A percentile compares a stretch with the other conserved stretches of the same genome.
phyloP scores from a whole-genome alignment of 2,329 filamentous ascomycete species.

The Magnaporthiopsis rhizophila region DNA sequence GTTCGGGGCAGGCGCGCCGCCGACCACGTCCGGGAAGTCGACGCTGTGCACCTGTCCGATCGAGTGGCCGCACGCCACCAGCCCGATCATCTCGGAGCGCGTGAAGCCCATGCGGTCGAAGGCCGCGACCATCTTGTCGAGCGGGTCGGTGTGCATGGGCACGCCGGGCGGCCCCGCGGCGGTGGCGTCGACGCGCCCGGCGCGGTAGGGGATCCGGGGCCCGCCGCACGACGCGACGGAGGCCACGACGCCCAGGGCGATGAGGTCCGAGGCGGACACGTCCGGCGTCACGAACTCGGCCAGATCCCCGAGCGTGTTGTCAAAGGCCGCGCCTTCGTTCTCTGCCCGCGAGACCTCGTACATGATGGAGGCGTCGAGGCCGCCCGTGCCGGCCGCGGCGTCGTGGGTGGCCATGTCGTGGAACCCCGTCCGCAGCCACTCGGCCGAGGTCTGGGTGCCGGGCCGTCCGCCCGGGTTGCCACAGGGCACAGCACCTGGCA shows the following conservation, averaged over 20 bases:
- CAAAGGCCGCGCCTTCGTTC: constrained; percentile 48
- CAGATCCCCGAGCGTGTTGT: constrained; percentile 44
- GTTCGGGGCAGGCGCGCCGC: constrained; percentile 27
- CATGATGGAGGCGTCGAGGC: constrained; percentile 51
- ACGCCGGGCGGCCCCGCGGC: constrained; percentile 39
- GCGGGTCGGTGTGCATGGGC: constrained; percentile 48
- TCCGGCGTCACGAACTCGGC: constrained; percentile 42
- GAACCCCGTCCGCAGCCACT: constrained; percentile 54
- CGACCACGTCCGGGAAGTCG: constrained; percentile 29
- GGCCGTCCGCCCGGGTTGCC: constrained; percentile 22
- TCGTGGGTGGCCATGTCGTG: constrained; percentile 54
- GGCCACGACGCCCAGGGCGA: constrained; percentile 49
- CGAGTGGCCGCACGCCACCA: constrained; percentile 53
- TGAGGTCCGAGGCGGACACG: constrained; percentile 47
- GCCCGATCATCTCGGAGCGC: constrained; percentile 48
- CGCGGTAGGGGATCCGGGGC: constrained; percentile 42
- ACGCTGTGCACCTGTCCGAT: constrained; percentile 49
- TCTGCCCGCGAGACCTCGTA: constrained; percentile 49
- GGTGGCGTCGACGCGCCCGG: constrained; percentile 47
- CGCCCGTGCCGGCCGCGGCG: constrained; percentile 37
- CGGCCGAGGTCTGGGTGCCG: constrained; percentile 49
- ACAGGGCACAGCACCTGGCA: background rate
- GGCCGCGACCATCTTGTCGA: constrained; percentile 42
- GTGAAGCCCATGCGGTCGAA: constrained; percentile 52
- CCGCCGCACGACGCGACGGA: constrained; percentile 52